Evolutionary conservation across 2,329 filamentous ascomycete genomes (phyloP), one percentile per base, ranked within the genome.

Genomic region (Botryotinia globosa): DNA sequence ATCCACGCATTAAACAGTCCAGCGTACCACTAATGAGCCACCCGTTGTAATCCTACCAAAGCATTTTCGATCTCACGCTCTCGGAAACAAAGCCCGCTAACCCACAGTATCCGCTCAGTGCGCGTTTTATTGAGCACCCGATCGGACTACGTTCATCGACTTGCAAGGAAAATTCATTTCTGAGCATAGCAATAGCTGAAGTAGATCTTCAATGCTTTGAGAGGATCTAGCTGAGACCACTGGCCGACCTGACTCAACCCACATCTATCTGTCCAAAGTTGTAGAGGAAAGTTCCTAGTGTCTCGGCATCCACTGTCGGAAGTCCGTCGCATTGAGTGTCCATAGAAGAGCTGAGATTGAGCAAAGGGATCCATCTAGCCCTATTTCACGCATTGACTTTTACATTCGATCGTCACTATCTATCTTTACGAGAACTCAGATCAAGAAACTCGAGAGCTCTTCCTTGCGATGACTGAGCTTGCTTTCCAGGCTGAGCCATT

Each of bases 21-120:
- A n/a, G 48, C n/a, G 48, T 54, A 54, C 20, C 48, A 54, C 25
- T 54, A n/a, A 18, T 20, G 45, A 54, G 64, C 34, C 64, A 39
- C 64, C 65, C 48, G 65, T 67, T 67, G 65, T 56, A 56, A 48
- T 67, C 48, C 65, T 42, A 42, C 48, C 22, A 37, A 32, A 7
- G 34, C 7, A 32, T 7, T 51, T 39, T 29, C 18, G 4, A n/a
- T n/a, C 12, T 56, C 34, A 42, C 6, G 45, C 9, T 18, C 39
- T 12, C 16, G 18, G 64, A 37, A 14, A 16, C 9, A 34, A n/a
- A 54, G 25, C 3, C 34, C 32, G 45, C 45, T 14, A 29, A 39
- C 39, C 5, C 45, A 25, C 45, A 1, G 64, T n/a, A 8, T n/a
- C 25, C 16, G n/a, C 45, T 29, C n/a, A 29, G 14, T 56, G n/a